These are phyloP conservation scores for Stachybotrys chlorohalonatus DNA, from an alignment of 2,329 filamentous ascomycete genomes.

Conservation along the genomic window DNA sequence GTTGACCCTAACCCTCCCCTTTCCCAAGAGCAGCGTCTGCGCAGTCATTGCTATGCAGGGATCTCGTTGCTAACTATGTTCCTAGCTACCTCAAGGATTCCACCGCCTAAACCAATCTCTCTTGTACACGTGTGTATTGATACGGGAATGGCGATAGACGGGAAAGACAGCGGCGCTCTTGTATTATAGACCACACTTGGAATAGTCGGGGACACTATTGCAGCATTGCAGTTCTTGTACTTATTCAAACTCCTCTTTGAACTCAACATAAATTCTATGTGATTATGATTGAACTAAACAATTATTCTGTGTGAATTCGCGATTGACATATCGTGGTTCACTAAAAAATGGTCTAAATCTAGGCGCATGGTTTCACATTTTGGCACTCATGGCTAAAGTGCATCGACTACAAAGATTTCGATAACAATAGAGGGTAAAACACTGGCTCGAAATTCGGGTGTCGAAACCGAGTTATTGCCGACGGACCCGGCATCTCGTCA, in stretches of 20 bases:
- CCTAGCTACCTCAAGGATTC: conserved; percentile 58
- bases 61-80: conserved; percentile 13
- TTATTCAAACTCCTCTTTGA: conserved; percentile 25
- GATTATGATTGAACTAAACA: too few species aligned
- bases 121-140: conserved; percentile 20
- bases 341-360: too few species aligned
- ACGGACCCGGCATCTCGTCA: too few species aligned
- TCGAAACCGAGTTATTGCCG: too few species aligned
- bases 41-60: not conserved
- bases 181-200: conserved; percentile 29
- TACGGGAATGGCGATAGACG: conserved; percentile 25
- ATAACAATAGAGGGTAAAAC: too few species aligned
- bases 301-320: too few species aligned
- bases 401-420: too few species aligned
- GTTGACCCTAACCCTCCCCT: conserved; percentile 23
- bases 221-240: conserved; percentile 21
- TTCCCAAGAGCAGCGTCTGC: not conserved
- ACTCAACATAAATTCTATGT: conserved; percentile 1
- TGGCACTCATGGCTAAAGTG: too few species aligned
- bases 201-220: conserved; percentile 17
- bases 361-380: too few species aligned
- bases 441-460: too few species aligned
- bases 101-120: conserved; percentile 50
- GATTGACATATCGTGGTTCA: too few species aligned
- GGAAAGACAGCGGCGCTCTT: conserved; percentile 17